phyloP scores from a whole-genome alignment of 192 early-diverging fungal species.

The Coemansia sp. region DNA sequence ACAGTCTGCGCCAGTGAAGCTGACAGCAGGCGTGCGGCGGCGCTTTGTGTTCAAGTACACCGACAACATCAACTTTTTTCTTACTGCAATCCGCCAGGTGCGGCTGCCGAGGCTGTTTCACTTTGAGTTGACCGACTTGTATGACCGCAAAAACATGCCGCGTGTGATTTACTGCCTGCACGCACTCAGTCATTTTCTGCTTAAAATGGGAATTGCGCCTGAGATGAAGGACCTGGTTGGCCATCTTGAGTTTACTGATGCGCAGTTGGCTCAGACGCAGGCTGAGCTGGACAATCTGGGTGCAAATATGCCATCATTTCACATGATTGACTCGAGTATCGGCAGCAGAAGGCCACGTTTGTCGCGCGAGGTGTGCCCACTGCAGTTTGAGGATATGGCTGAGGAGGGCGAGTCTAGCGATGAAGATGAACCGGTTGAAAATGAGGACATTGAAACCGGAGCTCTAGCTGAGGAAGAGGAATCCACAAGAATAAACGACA shows the following conservation, averaged over 20 bases:
- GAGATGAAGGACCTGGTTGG: constrained; percentile 92
- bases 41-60: constrained; percentile 92
- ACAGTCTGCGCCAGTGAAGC: constrained; percentile 13
- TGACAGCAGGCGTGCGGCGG: constrained; percentile 38
- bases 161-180: constrained; percentile 99
- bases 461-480: constrained; percentile 35
- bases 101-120: constrained; percentile 90
- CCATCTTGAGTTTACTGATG: constrained; percentile 84
- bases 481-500: not conserved
- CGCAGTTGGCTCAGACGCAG: constrained; percentile 63
- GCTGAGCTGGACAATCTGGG: constrained; percentile 80
- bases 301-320: constrained; percentile 85
- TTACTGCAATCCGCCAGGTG: constrained; percentile 74
- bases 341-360: constrained; percentile 36
- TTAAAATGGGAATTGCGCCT: constrained; percentile 78
- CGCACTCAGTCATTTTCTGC: constrained; percentile 91
- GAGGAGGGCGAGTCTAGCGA: constrained; percentile 25
- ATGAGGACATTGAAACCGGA: constrained; percentile 7
- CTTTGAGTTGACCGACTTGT: constrained; percentile 96
- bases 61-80: constrained; percentile 96
- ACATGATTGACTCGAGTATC: constrained; percentile 67
- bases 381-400: constrained; percentile 33
- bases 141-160: constrained; percentile 99
- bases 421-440: not conserved
- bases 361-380: constrained; percentile 50